A percentile compares a stretch with the other conserved stretches of the same genome.
These are phyloP conservation scores for Boletus vinaceobasis DNA, from an alignment of 768 basidiomycete genomes.

Conservation along the genomic window DNA sequence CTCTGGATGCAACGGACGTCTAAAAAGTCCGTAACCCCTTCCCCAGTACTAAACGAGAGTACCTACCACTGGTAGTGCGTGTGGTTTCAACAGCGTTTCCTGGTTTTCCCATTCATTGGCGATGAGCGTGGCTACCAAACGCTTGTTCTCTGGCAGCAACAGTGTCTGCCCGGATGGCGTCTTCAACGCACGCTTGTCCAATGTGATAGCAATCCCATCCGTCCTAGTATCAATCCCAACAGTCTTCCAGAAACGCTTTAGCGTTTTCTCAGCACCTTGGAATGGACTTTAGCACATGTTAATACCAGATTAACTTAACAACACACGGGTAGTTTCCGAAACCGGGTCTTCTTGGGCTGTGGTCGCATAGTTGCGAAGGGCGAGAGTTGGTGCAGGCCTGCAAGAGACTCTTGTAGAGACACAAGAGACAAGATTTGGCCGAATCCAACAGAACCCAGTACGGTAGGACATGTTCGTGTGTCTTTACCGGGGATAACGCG, in stretches of 20 bases:
- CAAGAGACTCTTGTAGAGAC: not conserved
- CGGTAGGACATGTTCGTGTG: constrained; percentile 8
- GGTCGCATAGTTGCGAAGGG: constrained; percentile 12
- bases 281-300: constrained; percentile 1
- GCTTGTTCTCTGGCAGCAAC: constrained; percentile 64
- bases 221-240: constrained; percentile 69
- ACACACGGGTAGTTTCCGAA: constrained; percentile 66
- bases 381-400: not conserved
- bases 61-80: constrained; percentile 85
- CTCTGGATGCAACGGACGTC: constrained; percentile 91
- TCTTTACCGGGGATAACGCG: too few relatives aligned
- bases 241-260: constrained; percentile 92
- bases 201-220: constrained; percentile 56
- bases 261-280: constrained; percentile 79
- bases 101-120: constrained; percentile 98
- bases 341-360: constrained; percentile 40
- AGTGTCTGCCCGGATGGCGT: constrained; percentile 83
- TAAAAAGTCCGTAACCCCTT: constrained; percentile 31
- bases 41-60: not conserved
- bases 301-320: not conserved
- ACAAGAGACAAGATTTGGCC: not conserved
- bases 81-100: constrained; percentile 77
- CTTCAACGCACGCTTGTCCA: constrained; percentile 83
- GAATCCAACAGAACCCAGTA: constrained; percentile 3
- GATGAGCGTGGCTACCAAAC: constrained; percentile 76